Evolutionary conservation across 2,329 filamentous ascomycete species (phyloP), one percentile per base, ranked within the genome.

Genomic region (Alternaria atra): DNA sequence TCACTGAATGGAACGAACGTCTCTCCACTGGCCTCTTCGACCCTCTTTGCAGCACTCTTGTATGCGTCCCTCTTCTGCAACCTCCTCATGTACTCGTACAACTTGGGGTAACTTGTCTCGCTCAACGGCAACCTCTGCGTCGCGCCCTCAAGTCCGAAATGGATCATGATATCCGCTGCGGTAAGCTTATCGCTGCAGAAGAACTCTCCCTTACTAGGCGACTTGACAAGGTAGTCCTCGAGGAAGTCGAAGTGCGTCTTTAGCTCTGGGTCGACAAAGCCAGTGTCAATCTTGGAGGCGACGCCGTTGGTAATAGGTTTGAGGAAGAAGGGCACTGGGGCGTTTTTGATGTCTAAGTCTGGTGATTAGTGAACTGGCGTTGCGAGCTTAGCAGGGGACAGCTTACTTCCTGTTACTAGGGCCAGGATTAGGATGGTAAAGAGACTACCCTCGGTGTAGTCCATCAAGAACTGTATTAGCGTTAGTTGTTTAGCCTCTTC

Each of bases 381-480:
- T 10, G 13, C n/a, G 20, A 23, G 2, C 10, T 43, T 32, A 2
- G 30, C 27, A 7, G 30, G 13, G 20, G n/a, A 20, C 32, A 0
- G 55, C 62, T 52, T 58, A 44, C 68, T 82, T 80, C 51, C 74
- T 20, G 91, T 81, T 27, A 97, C 80, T 15, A 95, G 74, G 13
- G 84, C 80, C 63, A 92, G 79, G 1, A 94, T 79, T 64, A 95
- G 77, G 48, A 88, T 82, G 0, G 88, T 86, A 90, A 96, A 95
- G 63, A 97, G 80, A 62, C 87, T 92, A 10, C 94, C 94, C 80
- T 97, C 94, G 5, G 87, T 85, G 78, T 94, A 97, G 76, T 97
- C 91, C 84, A 97, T 87, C 34, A 78, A 48, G 59, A 75, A 77
- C 69, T 76, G 67, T 5, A 5, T 25, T 0, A 91, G 35, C 10